Percentiles rank a stretch among this genome's conserved stretches.
phyloP scores from a whole-genome alignment of 2,329 filamentous ascomycete genomes.

The Colletotrichum sp. region DNA sequence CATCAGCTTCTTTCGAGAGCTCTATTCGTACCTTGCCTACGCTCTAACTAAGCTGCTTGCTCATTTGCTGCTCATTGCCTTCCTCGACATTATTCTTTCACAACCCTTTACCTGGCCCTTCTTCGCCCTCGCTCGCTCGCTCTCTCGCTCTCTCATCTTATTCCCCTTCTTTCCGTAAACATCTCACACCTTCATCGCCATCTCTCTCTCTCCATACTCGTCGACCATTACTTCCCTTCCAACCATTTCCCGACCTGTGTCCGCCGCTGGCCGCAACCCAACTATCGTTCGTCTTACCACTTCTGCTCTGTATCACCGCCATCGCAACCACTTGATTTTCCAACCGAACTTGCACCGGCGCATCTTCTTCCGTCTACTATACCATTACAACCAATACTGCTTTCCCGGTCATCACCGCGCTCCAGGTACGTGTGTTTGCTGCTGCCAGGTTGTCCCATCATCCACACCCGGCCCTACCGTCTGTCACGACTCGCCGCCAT shows the following conservation, averaged over 20 bases:
- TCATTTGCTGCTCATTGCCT: not conserved
- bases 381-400: not conserved
- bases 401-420: not conserved
- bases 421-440: slow-evolving; percentile 3
- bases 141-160: not conserved
- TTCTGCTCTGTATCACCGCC: not conserved
- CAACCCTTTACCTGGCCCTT: not conserved
- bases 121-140: not conserved
- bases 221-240: not conserved
- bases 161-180: not conserved
- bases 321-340: not conserved
- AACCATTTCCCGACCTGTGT: not conserved
- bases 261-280: not conserved
- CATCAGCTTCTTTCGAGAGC: slow-evolving; percentile 1
- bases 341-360: not conserved
- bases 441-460: not conserved
- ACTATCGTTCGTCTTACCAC: not conserved
- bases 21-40: not conserved
- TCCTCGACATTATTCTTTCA: not conserved
- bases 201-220: not conserved
- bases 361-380: not conserved
- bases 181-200: not conserved
- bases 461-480: not conserved
- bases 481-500: not conserved
- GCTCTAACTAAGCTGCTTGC: not conserved